Conservation (phyloP, 73 alveolate genomes). For the Tetrahymena elliotti region DNA sequence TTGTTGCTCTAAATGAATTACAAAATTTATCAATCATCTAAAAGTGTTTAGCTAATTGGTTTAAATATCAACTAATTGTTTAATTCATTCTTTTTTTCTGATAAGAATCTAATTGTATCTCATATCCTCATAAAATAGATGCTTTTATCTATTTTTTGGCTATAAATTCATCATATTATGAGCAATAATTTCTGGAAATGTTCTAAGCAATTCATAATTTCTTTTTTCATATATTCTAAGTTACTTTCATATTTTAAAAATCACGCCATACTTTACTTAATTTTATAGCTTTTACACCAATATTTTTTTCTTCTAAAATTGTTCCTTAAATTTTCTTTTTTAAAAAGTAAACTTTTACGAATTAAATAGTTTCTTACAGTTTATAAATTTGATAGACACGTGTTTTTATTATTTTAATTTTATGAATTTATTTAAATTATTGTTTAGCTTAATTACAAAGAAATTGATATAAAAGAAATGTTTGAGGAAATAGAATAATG, state of each 20-base stretch:
- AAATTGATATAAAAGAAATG: no score
- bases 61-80: not conserved
- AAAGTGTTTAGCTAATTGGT: not conserved
- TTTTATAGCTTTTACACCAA: no score
- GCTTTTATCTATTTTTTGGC: not conserved
- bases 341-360: no score
- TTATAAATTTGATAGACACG: no score
- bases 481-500: no score
- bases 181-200: not conserved
- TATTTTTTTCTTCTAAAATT: no score
- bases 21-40: no score
- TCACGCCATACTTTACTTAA: not conserved
- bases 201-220: not conserved
- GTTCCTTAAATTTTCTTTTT: no score
- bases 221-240: not conserved
- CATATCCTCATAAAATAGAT: not conserved
- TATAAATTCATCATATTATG: not conserved
- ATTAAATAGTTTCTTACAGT: no score
- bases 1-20: not conserved
- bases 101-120: not conserved
- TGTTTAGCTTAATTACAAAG: no score
- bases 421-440: no score
- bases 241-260: not conserved
- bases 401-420: no score
- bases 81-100: not conserved